Percentiles rank a stretch among this genome's conserved stretches.
These are phyloP conservation scores for Zelonia costaricensis DNA, from an alignment of 208 protist genomes.

Conservation along the genomic window DNA sequence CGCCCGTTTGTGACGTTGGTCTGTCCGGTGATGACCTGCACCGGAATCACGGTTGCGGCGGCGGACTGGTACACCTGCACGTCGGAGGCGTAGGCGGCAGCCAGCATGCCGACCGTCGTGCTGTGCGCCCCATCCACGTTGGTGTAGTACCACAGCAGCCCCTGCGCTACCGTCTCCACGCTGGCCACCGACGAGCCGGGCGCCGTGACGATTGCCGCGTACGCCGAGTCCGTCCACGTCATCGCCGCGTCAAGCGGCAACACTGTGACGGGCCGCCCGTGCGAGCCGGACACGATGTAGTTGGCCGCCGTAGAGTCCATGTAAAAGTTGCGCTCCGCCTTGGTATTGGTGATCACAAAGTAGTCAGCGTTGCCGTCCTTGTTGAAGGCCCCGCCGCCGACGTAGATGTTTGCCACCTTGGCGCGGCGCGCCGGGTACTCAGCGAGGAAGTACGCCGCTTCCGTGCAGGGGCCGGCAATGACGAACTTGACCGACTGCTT, in stretches of 20 bases:
- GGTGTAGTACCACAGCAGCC: slow-evolving; percentile 38
- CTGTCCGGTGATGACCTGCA: slow-evolving; percentile 30
- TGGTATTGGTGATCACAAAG: slow-evolving; percentile 40
- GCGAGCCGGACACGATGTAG: slow-evolving; percentile 41
- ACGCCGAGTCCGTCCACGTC: slow-evolving; percentile 38
- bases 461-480: slow-evolving; percentile 59
- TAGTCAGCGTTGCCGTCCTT: slow-evolving; percentile 37
- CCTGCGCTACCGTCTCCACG: slow-evolving; percentile 19
- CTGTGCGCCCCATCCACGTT: slow-evolving; percentile 20
- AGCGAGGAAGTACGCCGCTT: slow-evolving; percentile 65
- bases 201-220: slow-evolving; percentile 31
- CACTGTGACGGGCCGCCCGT: slow-evolving; percentile 53
- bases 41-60: slow-evolving; percentile 23
- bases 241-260: slow-evolving; percentile 46
- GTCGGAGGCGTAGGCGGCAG: slow-evolving; percentile 23
- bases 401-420: slow-evolving; percentile 33
- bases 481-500: slow-evolving; percentile 42
- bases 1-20: neutral
- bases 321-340: slow-evolving; percentile 71
- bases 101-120: slow-evolving; percentile 28
- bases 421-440: slow-evolving; percentile 14
- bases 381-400: slow-evolving; percentile 63
- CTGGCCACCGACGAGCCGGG: slow-evolving; percentile 3
- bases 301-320: slow-evolving; percentile 63
- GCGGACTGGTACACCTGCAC: slow-evolving; percentile 10